Percentiles rank a stretch among this genome's conserved stretches.
Conservation (phyloP, 2,329 filamentous ascomycete genomes). For the Gnomoniopsis smithogilvyi region DNA sequence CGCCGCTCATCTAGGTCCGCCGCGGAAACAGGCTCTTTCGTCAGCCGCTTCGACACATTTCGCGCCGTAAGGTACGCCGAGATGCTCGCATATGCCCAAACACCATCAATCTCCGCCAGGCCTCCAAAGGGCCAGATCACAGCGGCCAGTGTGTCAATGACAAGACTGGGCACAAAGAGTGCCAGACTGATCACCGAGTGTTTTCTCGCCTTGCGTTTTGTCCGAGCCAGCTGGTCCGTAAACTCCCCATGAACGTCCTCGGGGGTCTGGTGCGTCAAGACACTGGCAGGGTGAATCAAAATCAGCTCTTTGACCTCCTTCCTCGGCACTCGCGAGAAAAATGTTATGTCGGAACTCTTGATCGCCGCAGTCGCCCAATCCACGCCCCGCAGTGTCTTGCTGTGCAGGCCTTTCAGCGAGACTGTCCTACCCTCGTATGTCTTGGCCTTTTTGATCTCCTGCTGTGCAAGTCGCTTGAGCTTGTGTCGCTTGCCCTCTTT, state of each 20-base stretch:
- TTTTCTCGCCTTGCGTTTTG: background rate
- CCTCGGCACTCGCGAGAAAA: conserved; percentile 6
- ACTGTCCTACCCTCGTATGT: conserved; percentile 7
- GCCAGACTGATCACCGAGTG: background rate
- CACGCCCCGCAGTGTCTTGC: conserved; percentile 1
- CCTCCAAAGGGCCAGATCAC: conserved; percentile 9
- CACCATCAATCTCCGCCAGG: conserved; percentile 7
- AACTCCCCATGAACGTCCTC: background rate
- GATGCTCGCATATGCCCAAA: conserved; percentile 7
- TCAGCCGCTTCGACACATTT: background rate
- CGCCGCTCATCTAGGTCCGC: background rate
- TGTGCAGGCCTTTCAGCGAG: conserved; percentile 5
- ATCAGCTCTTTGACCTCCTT: background rate
- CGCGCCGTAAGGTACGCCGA: conserved; percentile 1
- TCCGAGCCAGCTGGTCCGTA: background rate
- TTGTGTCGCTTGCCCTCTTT: conserved; percentile 10
- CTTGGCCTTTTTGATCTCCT: conserved; percentile 5
- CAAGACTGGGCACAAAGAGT: conserved; percentile 2
- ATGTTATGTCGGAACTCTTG: conserved; percentile 6
- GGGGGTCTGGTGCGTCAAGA: background rate
- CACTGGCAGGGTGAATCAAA: background rate
- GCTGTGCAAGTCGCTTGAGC: background rate
- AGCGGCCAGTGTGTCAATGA: background rate
- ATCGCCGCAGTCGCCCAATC: conserved; percentile 5
- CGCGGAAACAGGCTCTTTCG: background rate